A percentile compares a stretch with the other conserved stretches of the same genome.
These are phyloP conservation scores for Trypanosoma congolense DNA, from an alignment of 208 protist species.

Conservation along the genomic window DNA sequence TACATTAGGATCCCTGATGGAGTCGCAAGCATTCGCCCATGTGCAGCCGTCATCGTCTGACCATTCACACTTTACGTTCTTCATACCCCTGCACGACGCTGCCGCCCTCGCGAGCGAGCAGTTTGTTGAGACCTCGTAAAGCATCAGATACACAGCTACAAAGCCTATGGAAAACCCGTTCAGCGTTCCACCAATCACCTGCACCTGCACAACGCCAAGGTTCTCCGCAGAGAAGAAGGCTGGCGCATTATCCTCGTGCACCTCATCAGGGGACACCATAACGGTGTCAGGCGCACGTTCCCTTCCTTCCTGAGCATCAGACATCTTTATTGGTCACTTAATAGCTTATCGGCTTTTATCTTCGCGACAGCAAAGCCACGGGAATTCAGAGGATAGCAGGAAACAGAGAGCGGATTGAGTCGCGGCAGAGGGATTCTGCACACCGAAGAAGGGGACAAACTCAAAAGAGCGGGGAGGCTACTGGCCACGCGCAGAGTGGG, in stretches of 20 bases:
- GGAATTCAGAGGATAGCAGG: too few species aligned
- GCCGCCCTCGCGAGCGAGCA: slow-evolving; percentile 30
- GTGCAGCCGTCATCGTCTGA: background rate
- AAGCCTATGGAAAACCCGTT: slow-evolving; percentile 72
- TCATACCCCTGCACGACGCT: slow-evolving; percentile 26
- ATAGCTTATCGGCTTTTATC: slow-evolving; percentile 9
- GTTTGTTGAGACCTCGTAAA: slow-evolving; percentile 47
- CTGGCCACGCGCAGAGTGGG: background rate
- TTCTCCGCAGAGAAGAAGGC: slow-evolving; percentile 19
- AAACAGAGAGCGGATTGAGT: too few species aligned
- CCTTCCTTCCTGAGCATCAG: background rate
- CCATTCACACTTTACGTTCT: slow-evolving; percentile 42
- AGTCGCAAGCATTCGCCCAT: slow-evolving; percentile 23
- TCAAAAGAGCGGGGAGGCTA: background rate
- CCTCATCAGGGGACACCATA: background rate
- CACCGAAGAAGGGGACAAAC: too few species aligned
- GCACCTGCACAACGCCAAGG: slow-evolving; percentile 33
- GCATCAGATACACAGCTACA: slow-evolving; percentile 5
- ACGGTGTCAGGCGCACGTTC: background rate
- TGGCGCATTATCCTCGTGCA: background rate
- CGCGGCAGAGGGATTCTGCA: too few species aligned
- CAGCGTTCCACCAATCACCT: slow-evolving; percentile 32
- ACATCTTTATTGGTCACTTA: background rate
- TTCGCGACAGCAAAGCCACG: background rate
- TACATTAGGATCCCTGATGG: too few species aligned